Percentiles rank a stretch among this genome's conserved stretches.
These are phyloP conservation scores for Ogataea angusta DNA, from an alignment of 805 yeast species.

Conservation along the genomic window DNA sequence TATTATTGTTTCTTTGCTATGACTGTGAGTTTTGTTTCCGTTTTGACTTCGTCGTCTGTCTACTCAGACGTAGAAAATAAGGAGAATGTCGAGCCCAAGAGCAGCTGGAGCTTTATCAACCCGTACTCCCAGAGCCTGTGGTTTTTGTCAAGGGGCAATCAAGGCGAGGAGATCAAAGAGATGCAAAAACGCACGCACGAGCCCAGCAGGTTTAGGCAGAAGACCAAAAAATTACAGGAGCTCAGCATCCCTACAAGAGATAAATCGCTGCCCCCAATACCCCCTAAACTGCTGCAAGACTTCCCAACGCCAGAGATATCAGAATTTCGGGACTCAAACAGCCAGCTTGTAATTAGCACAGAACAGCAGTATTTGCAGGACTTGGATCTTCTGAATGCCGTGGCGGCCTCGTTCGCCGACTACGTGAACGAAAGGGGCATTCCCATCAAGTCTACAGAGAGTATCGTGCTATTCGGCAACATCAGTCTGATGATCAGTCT, in stretches of 20 bases:
- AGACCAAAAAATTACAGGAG: not conserved
- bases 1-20: not conserved
- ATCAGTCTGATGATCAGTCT: slow-evolving; percentile 37
- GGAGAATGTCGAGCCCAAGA: not conserved
- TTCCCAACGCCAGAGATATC: slow-evolving; percentile 6
- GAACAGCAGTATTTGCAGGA: slow-evolving; percentile 35
- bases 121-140: slow-evolving; percentile 45
- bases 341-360: slow-evolving; percentile 26
- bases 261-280: slow-evolving; percentile 8
- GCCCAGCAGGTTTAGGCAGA: not conserved
- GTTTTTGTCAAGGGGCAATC: slow-evolving; percentile 35
- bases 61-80: slow-evolving; percentile 12
- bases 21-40: slow-evolving; percentile 2
- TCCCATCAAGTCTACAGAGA: slow-evolving; percentile 35
- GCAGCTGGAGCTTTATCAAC: slow-evolving; percentile 21
- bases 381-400: slow-evolving; percentile 29
- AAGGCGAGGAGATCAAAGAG: slow-evolving; percentile 33
- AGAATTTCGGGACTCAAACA: not conserved
- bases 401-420: slow-evolving; percentile 33
- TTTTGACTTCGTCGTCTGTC: slow-evolving; percentile 15
- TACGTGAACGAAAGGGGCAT: slow-evolving; percentile 29
- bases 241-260: not conserved
- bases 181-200: slow-evolving; percentile 24
- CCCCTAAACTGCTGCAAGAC: slow-evolving; percentile 33
- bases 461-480: slow-evolving; percentile 41